Evolutionary conservation across 1,284 basidiomycete species (phyloP).

Genomic region (Cutaneotrichosporon cavernicola): DNA sequence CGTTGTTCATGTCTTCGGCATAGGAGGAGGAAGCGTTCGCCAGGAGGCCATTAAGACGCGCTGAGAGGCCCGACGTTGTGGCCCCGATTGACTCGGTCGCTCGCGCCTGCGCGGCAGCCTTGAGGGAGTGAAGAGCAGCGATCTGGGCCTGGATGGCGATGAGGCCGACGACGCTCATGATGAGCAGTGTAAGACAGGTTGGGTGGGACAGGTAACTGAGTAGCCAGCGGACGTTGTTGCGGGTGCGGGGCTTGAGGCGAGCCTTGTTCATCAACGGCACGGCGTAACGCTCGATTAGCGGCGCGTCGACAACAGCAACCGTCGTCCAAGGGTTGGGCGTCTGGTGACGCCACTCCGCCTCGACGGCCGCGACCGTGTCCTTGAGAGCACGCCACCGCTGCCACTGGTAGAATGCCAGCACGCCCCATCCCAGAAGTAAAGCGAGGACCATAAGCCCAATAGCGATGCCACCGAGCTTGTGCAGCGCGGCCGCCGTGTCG

Average conservation of each 20-base stretch:
- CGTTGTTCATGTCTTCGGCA: slow-evolving; percentile 70
- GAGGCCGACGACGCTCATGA: slow-evolving; percentile 87
- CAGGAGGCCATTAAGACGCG: slow-evolving; percentile 75
- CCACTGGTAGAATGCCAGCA: slow-evolving; percentile 51
- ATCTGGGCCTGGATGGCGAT: slow-evolving; percentile 84
- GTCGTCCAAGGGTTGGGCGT: slow-evolving; percentile 39
- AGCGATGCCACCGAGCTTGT: slow-evolving; percentile 73
- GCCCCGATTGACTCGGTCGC: slow-evolving; percentile 63
- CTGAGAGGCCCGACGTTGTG: slow-evolving; percentile 67
- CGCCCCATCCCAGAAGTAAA: slow-evolving; percentile 47
- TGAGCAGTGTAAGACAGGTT: slow-evolving; percentile 80
- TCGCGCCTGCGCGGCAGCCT: slow-evolving; percentile 62
- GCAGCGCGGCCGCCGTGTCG: slow-evolving; percentile 70
- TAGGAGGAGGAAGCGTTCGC: slow-evolving; percentile 73
- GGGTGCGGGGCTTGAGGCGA: slow-evolving; percentile 26
- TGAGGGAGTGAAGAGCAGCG: slow-evolving; percentile 68
- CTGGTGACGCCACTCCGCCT: slow-evolving; percentile 33
- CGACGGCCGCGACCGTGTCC: slow-evolving; percentile 41
- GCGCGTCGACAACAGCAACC: slow-evolving; percentile 50
- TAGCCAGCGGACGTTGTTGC: slow-evolving; percentile 50
- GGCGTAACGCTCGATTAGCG: slow-evolving; percentile 45
- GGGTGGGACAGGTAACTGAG: slow-evolving; percentile 87
- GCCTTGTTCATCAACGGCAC: slow-evolving; percentile 31
- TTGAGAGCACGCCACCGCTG: slow-evolving; percentile 44
- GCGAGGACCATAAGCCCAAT: slow-evolving; percentile 62